Evolutionary conservation across 805 yeast genomes (phyloP).

Genomic region (Peterozyma xylosa): DNA sequence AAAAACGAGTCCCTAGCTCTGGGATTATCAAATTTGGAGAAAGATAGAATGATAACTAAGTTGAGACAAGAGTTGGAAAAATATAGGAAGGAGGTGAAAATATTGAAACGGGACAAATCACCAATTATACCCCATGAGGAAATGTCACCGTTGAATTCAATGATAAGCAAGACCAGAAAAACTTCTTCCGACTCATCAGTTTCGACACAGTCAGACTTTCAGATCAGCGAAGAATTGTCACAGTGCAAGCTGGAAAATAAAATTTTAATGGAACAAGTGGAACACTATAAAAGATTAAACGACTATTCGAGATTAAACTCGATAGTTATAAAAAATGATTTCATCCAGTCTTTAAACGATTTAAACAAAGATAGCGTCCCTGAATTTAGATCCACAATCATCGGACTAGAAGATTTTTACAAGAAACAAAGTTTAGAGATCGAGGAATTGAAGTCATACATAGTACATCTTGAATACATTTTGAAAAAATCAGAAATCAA

Average conservation of each 20-base stretch:
- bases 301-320: constrained; percentile 29
- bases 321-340: constrained; percentile 49
- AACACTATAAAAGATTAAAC: constrained; percentile 58
- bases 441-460: constrained; percentile 55
- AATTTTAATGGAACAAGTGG: constrained; percentile 57
- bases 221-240: constrained; percentile 21
- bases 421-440: constrained; percentile 40
- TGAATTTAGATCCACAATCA: constrained; percentile 30
- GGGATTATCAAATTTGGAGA: constrained; percentile 27
- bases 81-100: constrained; percentile 46
- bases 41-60: constrained; percentile 45
- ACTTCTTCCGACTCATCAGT: constrained; percentile 1
- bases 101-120: constrained; percentile 19
- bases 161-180: not conserved
- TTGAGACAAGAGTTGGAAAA: constrained; percentile 53
- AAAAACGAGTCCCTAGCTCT: constrained; percentile 30
- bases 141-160: not conserved
- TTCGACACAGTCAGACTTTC: not conserved
- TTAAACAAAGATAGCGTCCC: constrained; percentile 22
- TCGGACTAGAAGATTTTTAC: constrained; percentile 40
- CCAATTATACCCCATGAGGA: not conserved
- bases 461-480: constrained; percentile 50
- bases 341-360: constrained; percentile 51
- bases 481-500: constrained; percentile 21
- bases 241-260: constrained; percentile 54